Percentiles rank a stretch among this genome's conserved stretches.
phyloP scores from a whole-genome alignment of 768 basidiomycete genomes.

The Suillus lakei region DNA sequence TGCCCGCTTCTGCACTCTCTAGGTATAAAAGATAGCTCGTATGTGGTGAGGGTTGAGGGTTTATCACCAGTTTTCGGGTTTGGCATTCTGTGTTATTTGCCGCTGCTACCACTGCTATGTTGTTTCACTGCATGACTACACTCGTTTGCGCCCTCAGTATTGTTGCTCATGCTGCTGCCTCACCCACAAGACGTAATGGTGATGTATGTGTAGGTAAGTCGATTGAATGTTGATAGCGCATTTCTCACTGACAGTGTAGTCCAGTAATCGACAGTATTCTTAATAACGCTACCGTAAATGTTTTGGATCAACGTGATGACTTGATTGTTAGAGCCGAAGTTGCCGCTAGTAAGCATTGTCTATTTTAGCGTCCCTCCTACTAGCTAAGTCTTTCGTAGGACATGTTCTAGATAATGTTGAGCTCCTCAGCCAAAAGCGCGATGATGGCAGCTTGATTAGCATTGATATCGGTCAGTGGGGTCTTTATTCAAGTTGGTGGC shows the following conservation, averaged over 20 bases:
- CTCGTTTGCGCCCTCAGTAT: background rate
- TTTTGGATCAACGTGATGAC: background rate
- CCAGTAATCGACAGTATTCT: background rate
- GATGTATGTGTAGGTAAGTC: background rate
- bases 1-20: background rate
- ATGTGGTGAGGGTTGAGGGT: background rate
- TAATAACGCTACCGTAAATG: background rate
- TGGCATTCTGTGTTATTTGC: background rate
- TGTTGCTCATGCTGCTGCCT: background rate
- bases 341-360: background rate
- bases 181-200: background rate
- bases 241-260: background rate
- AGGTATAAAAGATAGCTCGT: background rate
- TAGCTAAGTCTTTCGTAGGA: background rate
- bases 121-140: background rate
- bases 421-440: background rate
- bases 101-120: background rate
- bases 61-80: background rate
- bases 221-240: background rate
- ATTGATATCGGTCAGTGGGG: background rate
- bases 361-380: background rate
- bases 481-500: background rate
- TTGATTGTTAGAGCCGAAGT: background rate
- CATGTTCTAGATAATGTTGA: background rate
- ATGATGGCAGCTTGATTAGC: background rate